Evolutionary conservation across 352 stramenopile genomes (phyloP).

Genomic region (Phytopythium kandeliae): DNA sequence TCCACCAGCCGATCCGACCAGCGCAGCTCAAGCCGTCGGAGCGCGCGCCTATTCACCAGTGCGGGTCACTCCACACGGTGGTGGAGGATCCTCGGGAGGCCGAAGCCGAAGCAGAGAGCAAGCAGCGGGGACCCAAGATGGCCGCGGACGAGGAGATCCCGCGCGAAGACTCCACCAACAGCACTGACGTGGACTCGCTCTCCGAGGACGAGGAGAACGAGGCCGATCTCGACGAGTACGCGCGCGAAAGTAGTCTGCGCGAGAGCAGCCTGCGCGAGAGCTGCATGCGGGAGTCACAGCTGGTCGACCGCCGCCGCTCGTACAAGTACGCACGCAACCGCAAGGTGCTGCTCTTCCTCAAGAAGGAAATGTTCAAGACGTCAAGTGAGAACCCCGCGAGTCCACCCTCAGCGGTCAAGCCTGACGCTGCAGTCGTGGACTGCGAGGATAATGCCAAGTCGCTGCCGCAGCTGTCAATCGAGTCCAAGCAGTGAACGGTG

Average conservation of each 20-base stretch:
- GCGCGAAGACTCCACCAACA: conserved; percentile 31
- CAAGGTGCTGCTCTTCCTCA: conserved; percentile 43
- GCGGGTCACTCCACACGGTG: conserved; percentile 51
- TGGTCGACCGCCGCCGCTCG: conserved; percentile 40
- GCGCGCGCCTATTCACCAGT: conserved; percentile 52
- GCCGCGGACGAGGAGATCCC: conserved; percentile 18
- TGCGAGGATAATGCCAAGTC: conserved; percentile 16
- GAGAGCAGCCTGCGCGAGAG: conserved; percentile 13
- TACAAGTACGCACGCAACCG: conserved; percentile 60
- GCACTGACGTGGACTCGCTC: conserved; percentile 24
- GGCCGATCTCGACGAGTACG: neutral
- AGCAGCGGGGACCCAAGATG: conserved; percentile 6
- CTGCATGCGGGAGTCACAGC: conserved; percentile 28
- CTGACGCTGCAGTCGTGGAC: conserved; percentile 23
- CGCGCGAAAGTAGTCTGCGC: conserved; percentile 9
- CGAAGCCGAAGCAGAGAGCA: conserved; percentile 18
- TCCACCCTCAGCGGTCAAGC: neutral
- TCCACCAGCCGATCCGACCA: conserved; percentile 45
- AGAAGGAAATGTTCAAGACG: conserved; percentile 25
- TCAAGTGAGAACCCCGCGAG: conserved; percentile 5
- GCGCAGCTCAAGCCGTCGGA: conserved; percentile 35
- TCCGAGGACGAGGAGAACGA: conserved; percentile 37
- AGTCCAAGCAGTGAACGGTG: conserved; percentile 14
- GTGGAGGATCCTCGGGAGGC: conserved; percentile 50
- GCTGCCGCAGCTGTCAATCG: conserved; percentile 13